Evolutionary conservation across 106 monocot species (phyloP).

Genomic region (Vanilla planifolia): DNA sequence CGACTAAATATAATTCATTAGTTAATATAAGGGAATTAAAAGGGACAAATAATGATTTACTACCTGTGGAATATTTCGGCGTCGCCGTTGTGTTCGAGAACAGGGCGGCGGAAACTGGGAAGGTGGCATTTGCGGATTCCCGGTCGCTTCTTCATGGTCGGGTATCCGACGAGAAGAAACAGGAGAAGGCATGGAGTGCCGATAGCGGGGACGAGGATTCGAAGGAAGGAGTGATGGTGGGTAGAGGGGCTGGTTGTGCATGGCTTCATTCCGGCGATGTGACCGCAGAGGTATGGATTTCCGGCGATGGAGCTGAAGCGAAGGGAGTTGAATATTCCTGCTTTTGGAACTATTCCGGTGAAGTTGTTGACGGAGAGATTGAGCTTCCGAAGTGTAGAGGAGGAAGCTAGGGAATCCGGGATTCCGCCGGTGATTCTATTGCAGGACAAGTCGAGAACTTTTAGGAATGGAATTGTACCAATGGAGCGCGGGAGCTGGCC

Average conservation of each 20-base stretch:
- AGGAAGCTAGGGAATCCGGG: conserved; percentile 47
- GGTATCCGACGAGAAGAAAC: background rate
- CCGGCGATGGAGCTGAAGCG: conserved; percentile 33
- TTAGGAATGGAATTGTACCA: conserved; percentile 43
- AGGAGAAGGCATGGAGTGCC: background rate
- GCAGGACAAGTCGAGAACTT: conserved; percentile 52
- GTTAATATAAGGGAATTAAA: background rate
- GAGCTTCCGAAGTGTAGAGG: conserved; percentile 34
- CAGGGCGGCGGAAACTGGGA: conserved; percentile 1
- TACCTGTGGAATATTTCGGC: no score
- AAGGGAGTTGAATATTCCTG: conserved; percentile 36
- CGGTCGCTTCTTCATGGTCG: background rate
- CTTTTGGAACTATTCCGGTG: conserved; percentile 30
- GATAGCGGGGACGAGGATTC: background rate
- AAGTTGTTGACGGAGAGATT: conserved; percentile 83
- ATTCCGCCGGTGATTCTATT: conserved; percentile 44
- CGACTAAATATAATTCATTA: background rate
- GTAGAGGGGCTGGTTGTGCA: conserved; percentile 18
- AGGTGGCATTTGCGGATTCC: background rate
- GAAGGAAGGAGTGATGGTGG: background rate
- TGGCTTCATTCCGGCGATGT: conserved; percentile 18
- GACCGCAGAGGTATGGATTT: conserved; percentile 45
- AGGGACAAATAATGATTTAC: background rate
- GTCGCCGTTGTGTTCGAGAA: background rate
- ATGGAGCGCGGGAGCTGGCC: conserved; percentile 46